Evolutionary conservation across 805 yeast genomes (phyloP), one percentile per base, ranked within the genome.

Genomic region (Myxozyma geophila): DNA sequence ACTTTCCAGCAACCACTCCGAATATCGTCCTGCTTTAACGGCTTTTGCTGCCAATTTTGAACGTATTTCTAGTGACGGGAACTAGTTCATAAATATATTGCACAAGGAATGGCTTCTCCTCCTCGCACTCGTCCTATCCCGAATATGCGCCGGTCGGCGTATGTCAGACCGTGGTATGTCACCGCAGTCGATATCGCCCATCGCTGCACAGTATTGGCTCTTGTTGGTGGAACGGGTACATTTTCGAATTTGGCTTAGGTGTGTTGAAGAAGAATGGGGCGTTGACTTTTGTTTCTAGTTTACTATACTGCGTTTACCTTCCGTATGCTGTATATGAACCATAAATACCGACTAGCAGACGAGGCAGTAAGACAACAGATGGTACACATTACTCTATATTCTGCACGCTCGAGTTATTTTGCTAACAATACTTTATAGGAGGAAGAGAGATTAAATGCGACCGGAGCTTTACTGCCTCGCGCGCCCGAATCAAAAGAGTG

Each of bases 171-270:
- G 53, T 88, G 93, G 93, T 88, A 88, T 74, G 85, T 88, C 1
- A 86, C 84, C 74, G 85, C 83, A 2, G 84, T 90, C 1, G 93
- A 88, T 74, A 82, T 88, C 48, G 82, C 82, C 35, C 93, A 88
- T 75, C 87, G 93, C 77, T 74, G 87, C 63, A 86, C 90, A 0
- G 92, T 88, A 51, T 73, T 88, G 23, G 82, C 88, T 2, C 78
- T 88, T 37, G 82, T 86, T 21, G 92, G 92, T 35, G 77, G 71
- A 58, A 76, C 80, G 41, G 73, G 80, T 62, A 74, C 64, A 78
- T 74, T 9, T 19, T 13, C 21, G 8, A 33, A 12, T 44, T 23
- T 33, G 19, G 4, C 13, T 56, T 17, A 13, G 9, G 23, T 19
- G 9, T n/a, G 21, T 23, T 46, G 19, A 41, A 7, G 6, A 33